Evolutionary conservation across 495 filamentous ascomycete species (phyloP).

Genomic region (Aspergillus ostianus): DNA sequence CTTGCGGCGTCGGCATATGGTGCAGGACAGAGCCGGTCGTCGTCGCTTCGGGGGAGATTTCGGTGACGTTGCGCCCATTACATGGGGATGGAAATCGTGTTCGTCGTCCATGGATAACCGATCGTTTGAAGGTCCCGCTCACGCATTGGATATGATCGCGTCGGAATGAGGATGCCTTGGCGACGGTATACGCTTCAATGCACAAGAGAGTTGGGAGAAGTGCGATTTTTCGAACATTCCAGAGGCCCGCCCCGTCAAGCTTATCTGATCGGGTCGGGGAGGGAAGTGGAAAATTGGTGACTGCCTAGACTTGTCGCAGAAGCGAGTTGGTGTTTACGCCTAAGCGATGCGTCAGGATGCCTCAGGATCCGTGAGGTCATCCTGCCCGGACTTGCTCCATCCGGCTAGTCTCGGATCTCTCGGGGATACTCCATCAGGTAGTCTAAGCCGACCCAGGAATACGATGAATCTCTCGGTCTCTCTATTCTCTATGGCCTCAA

Average conservation of each 20-base stretch:
- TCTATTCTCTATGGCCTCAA: too few species aligned
- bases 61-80: slow-evolving; percentile 4
- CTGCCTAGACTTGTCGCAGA: too few species aligned
- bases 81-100: neutral
- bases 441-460: neutral
- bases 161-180: neutral
- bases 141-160: neutral
- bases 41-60: slow-evolving; percentile 33
- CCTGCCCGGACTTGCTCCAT: neutral
- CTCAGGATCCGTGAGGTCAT: neutral
- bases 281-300: too few species aligned
- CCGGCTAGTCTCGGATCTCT: neutral
- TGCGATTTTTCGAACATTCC: too few species aligned
- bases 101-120: slow-evolving; percentile 12
- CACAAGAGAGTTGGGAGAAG: too few species aligned
- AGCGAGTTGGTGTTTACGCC: neutral
- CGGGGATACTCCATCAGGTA: neutral
- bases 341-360: too few species aligned
- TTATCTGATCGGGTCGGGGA: too few species aligned
- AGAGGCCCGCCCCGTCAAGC: too few species aligned
- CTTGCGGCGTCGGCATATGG: slow-evolving; percentile 62
- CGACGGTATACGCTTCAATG: too few species aligned
- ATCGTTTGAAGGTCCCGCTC: neutral
- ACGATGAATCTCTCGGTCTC: too few species aligned
- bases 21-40: slow-evolving; percentile 42